These are phyloP conservation scores for Russula compacta DNA, from an alignment of 768 basidiomycete genomes.

Conservation along the genomic window DNA sequence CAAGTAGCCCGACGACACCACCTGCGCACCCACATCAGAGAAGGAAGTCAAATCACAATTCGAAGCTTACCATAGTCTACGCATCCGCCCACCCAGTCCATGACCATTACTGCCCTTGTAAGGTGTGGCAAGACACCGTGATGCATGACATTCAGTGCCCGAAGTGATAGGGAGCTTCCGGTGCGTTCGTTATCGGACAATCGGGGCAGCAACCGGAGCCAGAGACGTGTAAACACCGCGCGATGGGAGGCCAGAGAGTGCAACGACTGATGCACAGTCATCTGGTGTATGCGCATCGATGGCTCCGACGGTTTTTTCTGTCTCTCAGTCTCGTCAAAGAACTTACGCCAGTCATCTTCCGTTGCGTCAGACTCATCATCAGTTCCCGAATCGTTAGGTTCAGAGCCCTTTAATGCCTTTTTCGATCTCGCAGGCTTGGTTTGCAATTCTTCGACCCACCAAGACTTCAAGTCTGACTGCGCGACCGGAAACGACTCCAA, in stretches of 20 bases:
- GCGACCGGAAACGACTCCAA: slow-evolving; percentile 70
- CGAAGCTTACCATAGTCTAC: slow-evolving; percentile 62
- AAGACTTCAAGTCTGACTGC: slow-evolving; percentile 55
- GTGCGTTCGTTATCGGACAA: slow-evolving; percentile 34
- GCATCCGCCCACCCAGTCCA: slow-evolving; percentile 86
- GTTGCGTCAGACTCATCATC: slow-evolving; percentile 30
- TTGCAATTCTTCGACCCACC: slow-evolving; percentile 70
- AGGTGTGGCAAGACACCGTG: slow-evolving; percentile 75
- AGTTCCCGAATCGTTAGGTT: slow-evolving; percentile 22
- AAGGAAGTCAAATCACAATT: not conserved
- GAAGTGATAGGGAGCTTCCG: slow-evolving; percentile 37
- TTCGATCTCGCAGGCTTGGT: slow-evolving; percentile 41
- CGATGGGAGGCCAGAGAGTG: slow-evolving; percentile 71
- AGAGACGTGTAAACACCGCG: slow-evolving; percentile 73
- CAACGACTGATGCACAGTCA: slow-evolving; percentile 69
- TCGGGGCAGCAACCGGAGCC: slow-evolving; percentile 62
- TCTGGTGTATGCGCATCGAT: slow-evolving; percentile 43
- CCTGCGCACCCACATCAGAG: slow-evolving; percentile 35
- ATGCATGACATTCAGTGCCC: slow-evolving; percentile 73
- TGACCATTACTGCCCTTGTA: slow-evolving; percentile 66
- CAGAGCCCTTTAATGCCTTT: slow-evolving; percentile 23
- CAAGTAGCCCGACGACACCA: slow-evolving; percentile 77
- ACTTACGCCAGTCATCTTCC: slow-evolving; percentile 69
- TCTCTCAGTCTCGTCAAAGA: slow-evolving; percentile 56
- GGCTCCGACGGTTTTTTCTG: slow-evolving; percentile 32